These are phyloP conservation scores for Rubia yunnanensis DNA, from an alignment of 257 asterid species.

Conservation along the genomic window DNA sequence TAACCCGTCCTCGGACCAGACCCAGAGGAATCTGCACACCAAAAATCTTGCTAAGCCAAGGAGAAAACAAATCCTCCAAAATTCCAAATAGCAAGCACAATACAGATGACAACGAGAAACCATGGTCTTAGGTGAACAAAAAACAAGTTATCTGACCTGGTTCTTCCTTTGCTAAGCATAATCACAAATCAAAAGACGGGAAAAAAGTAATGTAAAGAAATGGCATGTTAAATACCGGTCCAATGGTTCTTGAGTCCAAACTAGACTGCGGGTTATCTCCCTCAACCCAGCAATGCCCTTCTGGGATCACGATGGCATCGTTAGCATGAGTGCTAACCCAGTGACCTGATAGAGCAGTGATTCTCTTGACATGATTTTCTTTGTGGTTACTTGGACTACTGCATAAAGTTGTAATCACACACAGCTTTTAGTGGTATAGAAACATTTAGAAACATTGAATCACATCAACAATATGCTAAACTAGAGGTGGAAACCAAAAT, in stretches of 20 bases:
- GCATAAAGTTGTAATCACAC: constrained; percentile 17
- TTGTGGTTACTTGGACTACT: constrained; percentile 60
- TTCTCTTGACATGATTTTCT: constrained; percentile 67
- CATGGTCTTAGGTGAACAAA: not conserved
- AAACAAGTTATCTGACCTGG: not conserved
- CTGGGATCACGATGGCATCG: constrained; percentile 57
- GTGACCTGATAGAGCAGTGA: constrained; percentile 78
- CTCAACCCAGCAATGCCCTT: constrained; percentile 93
- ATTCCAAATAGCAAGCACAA: not conserved
- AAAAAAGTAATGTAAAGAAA: not conserved
- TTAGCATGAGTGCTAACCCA: constrained; percentile 40
- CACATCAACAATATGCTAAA: not conserved
- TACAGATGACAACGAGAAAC: not conserved
- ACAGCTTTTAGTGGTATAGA: not conserved
- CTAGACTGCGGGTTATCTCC: constrained; percentile 78
- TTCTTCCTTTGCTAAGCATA: not conserved
- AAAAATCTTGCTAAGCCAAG: not conserved
- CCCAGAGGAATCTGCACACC: constrained; percentile 74
- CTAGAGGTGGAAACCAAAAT: not conserved
- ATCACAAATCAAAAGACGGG: not conserved
- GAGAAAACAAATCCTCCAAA: not conserved
- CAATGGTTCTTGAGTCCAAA: constrained; percentile 70
- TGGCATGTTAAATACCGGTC: constrained; percentile 47
- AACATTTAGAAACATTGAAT: not conserved
- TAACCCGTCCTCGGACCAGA: constrained; percentile 72